Evolutionary conservation across 371 early-diverging fungal genomes (phyloP).

Genomic region (Syncephalastrum monosporum): DNA sequence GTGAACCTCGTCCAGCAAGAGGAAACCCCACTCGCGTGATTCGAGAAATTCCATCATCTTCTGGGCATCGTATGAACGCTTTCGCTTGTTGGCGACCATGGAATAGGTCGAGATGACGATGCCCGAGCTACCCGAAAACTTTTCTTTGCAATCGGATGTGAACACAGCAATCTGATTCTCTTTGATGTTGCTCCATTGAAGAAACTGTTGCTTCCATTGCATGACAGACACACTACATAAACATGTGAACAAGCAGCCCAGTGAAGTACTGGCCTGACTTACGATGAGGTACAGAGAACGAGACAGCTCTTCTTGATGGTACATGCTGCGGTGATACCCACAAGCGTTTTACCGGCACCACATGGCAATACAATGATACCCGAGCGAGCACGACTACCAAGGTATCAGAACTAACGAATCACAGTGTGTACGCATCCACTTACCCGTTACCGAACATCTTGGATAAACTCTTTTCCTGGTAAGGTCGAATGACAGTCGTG

Average conservation of each 20-base stretch:
- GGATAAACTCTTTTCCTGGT: slow-evolving; percentile 98
- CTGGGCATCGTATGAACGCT: slow-evolving; percentile 94
- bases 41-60: slow-evolving; percentile 97
- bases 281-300: slow-evolving; percentile 96
- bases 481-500: slow-evolving; percentile 94
- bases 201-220: slow-evolving; percentile 99
- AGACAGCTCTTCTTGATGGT: slow-evolving; percentile 97
- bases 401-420: background rate
- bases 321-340: slow-evolving; percentile 99
- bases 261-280: slow-evolving; percentile 16
- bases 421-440: background rate
- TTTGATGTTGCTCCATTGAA: slow-evolving; percentile 93
- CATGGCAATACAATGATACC: slow-evolving; percentile 99
- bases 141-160: slow-evolving; percentile 96
- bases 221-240: slow-evolving; percentile 86
- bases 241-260: slow-evolving; percentile 1
- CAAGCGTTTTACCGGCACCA: slow-evolving; percentile 99
- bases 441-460: slow-evolving; percentile 99
- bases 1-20: slow-evolving; percentile 99
- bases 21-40: slow-evolving; percentile 97
- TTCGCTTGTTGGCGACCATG: slow-evolving; percentile 97
- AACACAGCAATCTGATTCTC: slow-evolving; percentile 95
- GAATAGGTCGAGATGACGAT: slow-evolving; percentile 98
- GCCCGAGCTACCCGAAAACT: slow-evolving; percentile 85
- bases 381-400: slow-evolving; percentile 83